Conservation (phyloP, 2,329 filamentous ascomycete species). For the Apiospora aurea region DNA sequence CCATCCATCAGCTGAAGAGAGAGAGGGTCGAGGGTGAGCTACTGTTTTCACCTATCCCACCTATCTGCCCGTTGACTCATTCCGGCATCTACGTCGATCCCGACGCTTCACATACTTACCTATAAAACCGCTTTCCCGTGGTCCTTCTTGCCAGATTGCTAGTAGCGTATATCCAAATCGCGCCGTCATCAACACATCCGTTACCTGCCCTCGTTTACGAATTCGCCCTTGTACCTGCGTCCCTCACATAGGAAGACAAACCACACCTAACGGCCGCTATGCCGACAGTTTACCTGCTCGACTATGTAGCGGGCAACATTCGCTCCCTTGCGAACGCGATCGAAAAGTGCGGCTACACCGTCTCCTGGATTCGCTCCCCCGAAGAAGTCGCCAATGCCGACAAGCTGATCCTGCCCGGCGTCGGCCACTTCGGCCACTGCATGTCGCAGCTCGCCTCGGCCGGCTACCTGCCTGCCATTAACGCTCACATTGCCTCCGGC, state of each 20-base stretch:
- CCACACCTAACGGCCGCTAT: slow-evolving; percentile 49
- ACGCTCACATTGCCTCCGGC: slow-evolving; percentile 82
- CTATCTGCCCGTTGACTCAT: slow-evolving; percentile 15
- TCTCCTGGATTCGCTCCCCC: slow-evolving; percentile 89
- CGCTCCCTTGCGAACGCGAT: slow-evolving; percentile 97
- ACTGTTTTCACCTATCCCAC: slow-evolving; percentile 9
- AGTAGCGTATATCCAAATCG: not conserved
- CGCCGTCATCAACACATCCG: not conserved
- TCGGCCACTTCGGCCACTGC: slow-evolving; percentile 98
- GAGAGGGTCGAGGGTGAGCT: not conserved
- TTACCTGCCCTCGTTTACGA: not conserved
- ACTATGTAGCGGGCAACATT: slow-evolving; percentile 97
- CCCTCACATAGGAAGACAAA: not conserved
- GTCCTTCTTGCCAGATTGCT: not conserved
- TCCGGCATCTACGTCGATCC: not conserved
- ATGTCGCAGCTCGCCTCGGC: slow-evolving; percentile 82
- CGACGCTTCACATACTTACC: not conserved
- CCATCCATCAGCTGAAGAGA: slow-evolving; percentile 14
- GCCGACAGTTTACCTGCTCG: slow-evolving; percentile 78
- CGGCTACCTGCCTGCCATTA: slow-evolving; percentile 84
- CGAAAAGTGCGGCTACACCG: slow-evolving; percentile 90
- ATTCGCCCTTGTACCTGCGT: not conserved
- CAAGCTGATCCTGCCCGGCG: slow-evolving; percentile 94
- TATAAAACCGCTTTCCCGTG: not conserved
- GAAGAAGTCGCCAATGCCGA: slow-evolving; percentile 85